Base-by-base conservation (phyloP, 345 rosid species). In the Pseudoturritis turrita region DNA sequence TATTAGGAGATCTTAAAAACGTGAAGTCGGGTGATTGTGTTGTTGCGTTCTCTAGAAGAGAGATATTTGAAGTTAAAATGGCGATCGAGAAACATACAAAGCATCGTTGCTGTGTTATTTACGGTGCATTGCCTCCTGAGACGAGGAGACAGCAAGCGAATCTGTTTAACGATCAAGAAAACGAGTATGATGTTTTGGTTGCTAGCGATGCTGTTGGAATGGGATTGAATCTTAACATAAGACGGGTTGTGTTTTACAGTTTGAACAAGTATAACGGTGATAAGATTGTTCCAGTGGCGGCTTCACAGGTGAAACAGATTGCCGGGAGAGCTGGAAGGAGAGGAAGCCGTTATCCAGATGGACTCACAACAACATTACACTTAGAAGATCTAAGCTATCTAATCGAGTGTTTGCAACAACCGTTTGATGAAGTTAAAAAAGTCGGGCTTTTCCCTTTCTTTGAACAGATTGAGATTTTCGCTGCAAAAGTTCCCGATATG, bases 201-300 rank as follows among this genome's bases (percentile, higher is more conserved):
- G 97, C 98, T 4, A 94, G 98, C 39, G 98, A 94, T 83, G 97
- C 98, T 0, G 95, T 94, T 46, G 97, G 98, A 49, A 91, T 88
- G 98, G 97, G 98, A 26, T 79, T 94, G 82, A 94, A 94, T 79
- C 96, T 91, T 44, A 91, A 91, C 75, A 94, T 94, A 57, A 82
- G 97, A 81, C 79, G 98, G 65, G 96, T 94, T 35, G 92, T 94
- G 36, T 94, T 93, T 57, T 70, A 88, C 74, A 82, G 75, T 39
- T 84, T 94, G 65, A 74, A 85, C 12, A 94, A 94, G 72, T 94
- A 87, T 74, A 91, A 94, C 36, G 98, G 98, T 5, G 89, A 89
- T 66, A 94, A 83, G 83, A 71, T 82, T 10, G 91, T 90, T 64
- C 88, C 95, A 10, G 96, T 94, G 11, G 88, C 94, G 0, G 87